Conservation (phyloP, 352 stramenopile genomes). For the Phytophthora nicotianae region DNA sequence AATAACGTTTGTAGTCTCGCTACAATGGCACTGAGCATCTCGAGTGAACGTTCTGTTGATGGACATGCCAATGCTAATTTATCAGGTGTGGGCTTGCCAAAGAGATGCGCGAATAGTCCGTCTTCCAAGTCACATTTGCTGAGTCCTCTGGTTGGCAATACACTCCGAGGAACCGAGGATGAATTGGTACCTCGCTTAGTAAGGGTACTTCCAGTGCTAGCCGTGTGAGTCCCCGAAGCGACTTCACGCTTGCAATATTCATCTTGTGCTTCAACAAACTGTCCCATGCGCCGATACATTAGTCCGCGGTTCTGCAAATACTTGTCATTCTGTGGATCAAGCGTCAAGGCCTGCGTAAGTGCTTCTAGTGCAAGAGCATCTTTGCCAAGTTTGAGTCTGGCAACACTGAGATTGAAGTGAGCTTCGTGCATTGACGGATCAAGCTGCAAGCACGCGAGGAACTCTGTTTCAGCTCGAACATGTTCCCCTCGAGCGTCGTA, state of each 20-base stretch:
- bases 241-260: conserved; percentile 61
- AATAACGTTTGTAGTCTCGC: conserved; percentile 56
- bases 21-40: conserved; percentile 56
- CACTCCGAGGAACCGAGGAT: conserved; percentile 6
- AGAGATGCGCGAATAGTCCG: conserved; percentile 69
- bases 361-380: conserved; percentile 44
- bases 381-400: conserved; percentile 52
- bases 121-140: conserved; percentile 56
- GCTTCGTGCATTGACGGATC: conserved; percentile 67
- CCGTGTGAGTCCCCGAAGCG: conserved; percentile 2
- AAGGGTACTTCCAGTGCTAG: conserved; percentile 22
- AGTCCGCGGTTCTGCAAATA: conserved; percentile 63
- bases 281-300: conserved; percentile 59
- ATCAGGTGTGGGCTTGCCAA: conserved; percentile 66
- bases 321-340: conserved; percentile 45
- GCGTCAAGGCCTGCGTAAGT: conserved; percentile 43
- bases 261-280: conserved; percentile 49
- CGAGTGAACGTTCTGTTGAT: conserved; percentile 40
- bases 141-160: conserved; percentile 13
- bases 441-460: conserved; percentile 44
- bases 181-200: conserved; percentile 28
- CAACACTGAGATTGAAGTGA: conserved; percentile 67
- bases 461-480: conserved; percentile 49
- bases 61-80: conserved; percentile 64
- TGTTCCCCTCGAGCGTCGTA: conserved; percentile 57